Evolutionary conservation across 805 yeast species (phyloP), one percentile per base, ranked within the genome.

Genomic region (Metschnikowia reukaufii): DNA sequence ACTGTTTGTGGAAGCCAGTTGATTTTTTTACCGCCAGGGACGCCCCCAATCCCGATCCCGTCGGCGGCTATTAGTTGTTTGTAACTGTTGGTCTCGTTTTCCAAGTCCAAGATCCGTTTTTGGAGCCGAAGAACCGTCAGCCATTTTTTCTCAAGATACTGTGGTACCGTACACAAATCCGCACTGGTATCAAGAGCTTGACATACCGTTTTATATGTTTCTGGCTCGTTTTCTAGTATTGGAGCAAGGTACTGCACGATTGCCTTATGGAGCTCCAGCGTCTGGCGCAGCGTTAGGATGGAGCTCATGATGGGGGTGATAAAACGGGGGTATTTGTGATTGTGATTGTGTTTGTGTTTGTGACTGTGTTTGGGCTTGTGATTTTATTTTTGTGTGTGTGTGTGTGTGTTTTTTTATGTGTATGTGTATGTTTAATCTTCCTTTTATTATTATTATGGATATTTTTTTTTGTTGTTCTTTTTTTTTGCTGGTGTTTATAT

Each of bases 111-210:
- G 36, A 84, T 83, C 57, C 80, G 77, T 51, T 82, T 78, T 65
- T 92, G 97, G 25, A 92, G 71, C 38, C 96, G 71, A 27, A 88
- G 74, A 4, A 91, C 92, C 0, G 96, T 83, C 0, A 84, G 75
- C 97, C 97, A 91, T 67, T 90, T 91, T 65, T 84, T 85, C 55
- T 85, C 88, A 33, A 88, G 67, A 49, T 72, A 73, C 51, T 70
- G 61, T 41, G 72, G 66, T 9, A 72, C 66, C 4, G 68, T 55
- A 16, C 57, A 54, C 25, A 54, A 57, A 9, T 73, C 59, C n/a
- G 32, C 34, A 6, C 42, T 4, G 30, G 58, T 23, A 50, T 52
- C 37, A 48, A 58, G 36, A 42, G 55, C 36, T 17, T 13, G 40
- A 15, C 44, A 42, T n/a, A 43, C 43, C 9, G 44, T 41, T 7